A percentile compares a stretch with the other conserved stretches of the same genome.
Conservation (phyloP, 805 yeast species). For the Candida corydali region DNA sequence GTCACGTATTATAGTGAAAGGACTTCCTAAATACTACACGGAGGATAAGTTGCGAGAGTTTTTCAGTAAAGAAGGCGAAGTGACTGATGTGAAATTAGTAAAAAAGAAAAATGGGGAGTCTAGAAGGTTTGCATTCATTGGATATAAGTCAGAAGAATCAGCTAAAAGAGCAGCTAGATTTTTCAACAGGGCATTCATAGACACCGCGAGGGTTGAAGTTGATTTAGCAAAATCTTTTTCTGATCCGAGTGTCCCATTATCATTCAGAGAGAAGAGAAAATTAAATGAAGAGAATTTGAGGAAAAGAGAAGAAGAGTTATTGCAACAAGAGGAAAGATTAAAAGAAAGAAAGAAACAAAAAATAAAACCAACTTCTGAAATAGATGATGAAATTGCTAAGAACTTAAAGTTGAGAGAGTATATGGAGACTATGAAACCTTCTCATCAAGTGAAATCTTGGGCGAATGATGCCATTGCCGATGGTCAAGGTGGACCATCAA, state of each 20-base stretch:
- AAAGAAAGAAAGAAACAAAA: constrained; percentile 38
- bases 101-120: constrained; percentile 80
- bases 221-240: constrained; percentile 79
- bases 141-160: constrained; percentile 68
- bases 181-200: constrained; percentile 75
- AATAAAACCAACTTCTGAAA: constrained; percentile 26
- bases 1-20: constrained; percentile 92
- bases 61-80: constrained; percentile 57
- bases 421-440: constrained; percentile 77
- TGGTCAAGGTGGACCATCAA: constrained; percentile 43
- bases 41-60: constrained; percentile 70
- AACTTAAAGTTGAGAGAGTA: constrained; percentile 75
- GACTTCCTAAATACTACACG: constrained; percentile 72
- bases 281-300: constrained; percentile 43
- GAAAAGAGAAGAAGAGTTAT: constrained; percentile 40
- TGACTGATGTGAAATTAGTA: constrained; percentile 86
- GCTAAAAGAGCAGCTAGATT: constrained; percentile 75
- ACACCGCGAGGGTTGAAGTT: constrained; percentile 77
- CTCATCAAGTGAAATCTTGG: constrained; percentile 70
- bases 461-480: constrained; percentile 55
- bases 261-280: constrained; percentile 40
- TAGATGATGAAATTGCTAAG: constrained; percentile 59
- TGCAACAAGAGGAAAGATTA: constrained; percentile 32
- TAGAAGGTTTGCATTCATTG: constrained; percentile 90
- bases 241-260: constrained; percentile 75